These are phyloP conservation scores for Yamadazyma atlantica DNA, from an alignment of 1,139 yeast species.

Conservation along the genomic window DNA sequence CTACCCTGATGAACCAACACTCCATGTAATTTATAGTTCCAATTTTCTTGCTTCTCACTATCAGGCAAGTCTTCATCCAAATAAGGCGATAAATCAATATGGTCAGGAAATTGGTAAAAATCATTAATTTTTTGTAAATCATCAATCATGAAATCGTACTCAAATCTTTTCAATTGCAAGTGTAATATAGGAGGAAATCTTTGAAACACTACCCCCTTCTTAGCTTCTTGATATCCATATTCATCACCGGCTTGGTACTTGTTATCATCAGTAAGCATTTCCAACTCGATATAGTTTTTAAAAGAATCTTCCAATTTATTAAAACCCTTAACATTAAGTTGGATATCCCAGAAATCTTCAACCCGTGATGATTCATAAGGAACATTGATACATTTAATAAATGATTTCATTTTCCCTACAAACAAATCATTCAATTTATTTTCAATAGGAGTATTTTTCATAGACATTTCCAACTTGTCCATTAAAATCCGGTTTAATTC, in stretches of 20 bases:
- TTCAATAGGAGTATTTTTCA: slow-evolving; percentile 88
- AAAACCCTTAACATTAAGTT: slow-evolving; percentile 86
- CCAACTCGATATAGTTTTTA: slow-evolving; percentile 83
- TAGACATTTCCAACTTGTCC: slow-evolving; percentile 89
- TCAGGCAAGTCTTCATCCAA: slow-evolving; percentile 57
- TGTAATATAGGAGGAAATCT: slow-evolving; percentile 92
- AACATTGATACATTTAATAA: slow-evolving; percentile 90
- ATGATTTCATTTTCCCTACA: slow-evolving; percentile 97
- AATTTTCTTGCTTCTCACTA: slow-evolving; percentile 52
- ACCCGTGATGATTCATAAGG: slow-evolving; percentile 89
- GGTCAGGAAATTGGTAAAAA: slow-evolving; percentile 84
- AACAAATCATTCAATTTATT: slow-evolving; percentile 77
- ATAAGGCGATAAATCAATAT: slow-evolving; percentile 77
- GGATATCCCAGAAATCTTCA: slow-evolving; percentile 98
- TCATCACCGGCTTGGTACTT: slow-evolving; percentile 91
- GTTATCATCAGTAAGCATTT: slow-evolving; percentile 89
- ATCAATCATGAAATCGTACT: slow-evolving; percentile 89
- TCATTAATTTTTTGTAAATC: slow-evolving; percentile 90
- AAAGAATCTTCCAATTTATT: slow-evolving; percentile 72
- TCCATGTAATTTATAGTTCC: slow-evolving; percentile 84
- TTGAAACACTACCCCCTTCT: slow-evolving; percentile 91
- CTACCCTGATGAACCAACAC: slow-evolving; percentile 96
- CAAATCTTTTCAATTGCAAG: slow-evolving; percentile 89
- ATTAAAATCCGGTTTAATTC: slow-evolving; percentile 92
- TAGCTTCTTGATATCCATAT: slow-evolving; percentile 89